Conservation (phyloP, 202 grass and related monocot genomes). For the Bolboschoenoplectus hybrid region DNA sequence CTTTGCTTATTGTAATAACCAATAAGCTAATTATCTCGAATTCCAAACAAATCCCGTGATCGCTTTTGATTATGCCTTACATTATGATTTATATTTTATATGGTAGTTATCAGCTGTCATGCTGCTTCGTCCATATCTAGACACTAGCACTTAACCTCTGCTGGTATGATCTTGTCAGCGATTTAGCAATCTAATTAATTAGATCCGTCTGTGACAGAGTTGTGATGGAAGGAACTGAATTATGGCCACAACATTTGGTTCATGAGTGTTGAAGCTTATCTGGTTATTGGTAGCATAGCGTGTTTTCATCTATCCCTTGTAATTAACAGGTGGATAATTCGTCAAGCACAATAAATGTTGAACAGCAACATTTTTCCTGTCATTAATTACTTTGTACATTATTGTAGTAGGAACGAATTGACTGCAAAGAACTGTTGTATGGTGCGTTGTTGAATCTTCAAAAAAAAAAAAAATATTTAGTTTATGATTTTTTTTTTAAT, state of each 20-base stretch:
- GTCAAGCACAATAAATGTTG: constrained; percentile 36
- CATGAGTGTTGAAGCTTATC: not conserved
- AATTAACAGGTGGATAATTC: not conserved
- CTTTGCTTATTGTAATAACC: constrained; percentile 12
- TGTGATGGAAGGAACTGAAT: not conserved
- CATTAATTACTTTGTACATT: constrained; percentile 13
- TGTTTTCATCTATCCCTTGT: constrained; percentile 30
- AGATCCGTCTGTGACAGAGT: not conserved
- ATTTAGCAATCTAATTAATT: not conserved
- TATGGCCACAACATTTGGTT: constrained; percentile 9
- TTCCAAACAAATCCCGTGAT: not conserved
- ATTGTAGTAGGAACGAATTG: not conserved
- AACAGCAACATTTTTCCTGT: not conserved
- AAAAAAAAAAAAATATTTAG: not conserved
- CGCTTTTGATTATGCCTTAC: constrained; percentile 1
- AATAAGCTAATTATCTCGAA: not conserved
- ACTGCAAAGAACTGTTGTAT: not conserved
- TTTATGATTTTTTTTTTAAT: too few species aligned
- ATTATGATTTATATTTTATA: constrained; percentile 11
- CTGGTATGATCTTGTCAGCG: not conserved
- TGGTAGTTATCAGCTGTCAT: not conserved
- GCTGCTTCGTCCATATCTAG: not conserved
- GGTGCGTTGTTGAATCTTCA: not conserved
- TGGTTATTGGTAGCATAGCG: constrained; percentile 20
- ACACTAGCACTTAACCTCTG: not conserved